Evolutionary conservation across 2,329 filamentous ascomycete genomes (phyloP).

Genomic region (Penicillium rolfsii): DNA sequence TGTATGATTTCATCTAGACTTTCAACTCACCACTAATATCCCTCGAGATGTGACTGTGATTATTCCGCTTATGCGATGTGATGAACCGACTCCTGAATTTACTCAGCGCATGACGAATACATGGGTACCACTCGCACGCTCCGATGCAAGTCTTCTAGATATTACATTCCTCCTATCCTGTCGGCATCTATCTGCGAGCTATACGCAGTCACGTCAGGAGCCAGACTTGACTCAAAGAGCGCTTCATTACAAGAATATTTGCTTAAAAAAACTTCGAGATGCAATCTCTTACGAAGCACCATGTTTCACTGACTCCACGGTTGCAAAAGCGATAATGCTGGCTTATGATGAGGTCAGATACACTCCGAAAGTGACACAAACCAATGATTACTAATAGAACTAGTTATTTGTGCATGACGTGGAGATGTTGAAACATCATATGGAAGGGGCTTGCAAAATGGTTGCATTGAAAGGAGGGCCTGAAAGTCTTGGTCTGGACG

Average conservation of each 20-base stretch:
- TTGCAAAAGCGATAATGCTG: slow-evolving; percentile 28
- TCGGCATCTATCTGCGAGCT: slow-evolving; percentile 18
- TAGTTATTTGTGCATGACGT: slow-evolving; percentile 15
- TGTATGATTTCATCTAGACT: neutral
- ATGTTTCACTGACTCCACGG: slow-evolving; percentile 19
- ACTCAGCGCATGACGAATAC: slow-evolving; percentile 8
- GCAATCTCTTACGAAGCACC: slow-evolving; percentile 16
- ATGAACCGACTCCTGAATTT: slow-evolving; percentile 5
- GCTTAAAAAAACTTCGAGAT: slow-evolving; percentile 6
- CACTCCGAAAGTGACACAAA: neutral
- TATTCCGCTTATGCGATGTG: slow-evolving; percentile 17
- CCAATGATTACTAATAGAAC: neutral
- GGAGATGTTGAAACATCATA: slow-evolving; percentile 16
- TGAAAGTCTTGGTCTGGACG: slow-evolving; percentile 12
- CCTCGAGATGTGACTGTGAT: slow-evolving; percentile 10
- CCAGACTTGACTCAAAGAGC: slow-evolving; percentile 3
- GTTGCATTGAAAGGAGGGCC: slow-evolving; percentile 12
- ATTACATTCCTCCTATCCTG: slow-evolving; percentile 23
- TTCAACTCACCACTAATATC: neutral
- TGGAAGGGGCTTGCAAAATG: slow-evolving; percentile 16
- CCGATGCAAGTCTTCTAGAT: slow-evolving; percentile 20
- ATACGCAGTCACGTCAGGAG: slow-evolving; percentile 1
- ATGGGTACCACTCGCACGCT: slow-evolving; percentile 20
- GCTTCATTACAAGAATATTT: slow-evolving; percentile 11
- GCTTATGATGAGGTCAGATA: slow-evolving; percentile 27